Evolutionary conservation across 2,329 filamentous ascomycete species (phyloP), one percentile per base, ranked within the genome.

Genomic region (Clonostachys rhizophaga): DNA sequence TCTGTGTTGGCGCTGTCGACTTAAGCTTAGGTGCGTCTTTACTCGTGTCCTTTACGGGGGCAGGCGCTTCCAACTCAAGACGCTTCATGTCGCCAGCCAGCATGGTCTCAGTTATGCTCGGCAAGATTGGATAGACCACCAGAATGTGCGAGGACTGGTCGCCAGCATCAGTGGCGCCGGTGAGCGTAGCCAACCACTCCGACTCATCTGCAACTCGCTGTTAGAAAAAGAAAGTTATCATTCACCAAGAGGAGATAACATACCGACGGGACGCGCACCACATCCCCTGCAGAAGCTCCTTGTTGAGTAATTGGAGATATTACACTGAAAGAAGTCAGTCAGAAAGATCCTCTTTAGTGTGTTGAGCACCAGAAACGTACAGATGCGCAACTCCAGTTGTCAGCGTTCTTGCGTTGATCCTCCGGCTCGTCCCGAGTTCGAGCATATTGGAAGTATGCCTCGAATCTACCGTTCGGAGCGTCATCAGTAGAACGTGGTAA

Each of bases 31-130:
- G 69, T 3, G 69, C 62, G 2, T 67, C 64, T n/a, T 64, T 73
- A 36, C 80, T 53, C 55, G 66, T 52, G 54, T 68, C 64, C 54
- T 70, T 67, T 55, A 69, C 54, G 3, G 65, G 67, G 42, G 77
- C 74, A 0, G 76, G 75, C 52, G 82, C 86, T 42, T 71, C 70
- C n/a, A 78, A 60, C 57, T 89, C 88, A 5, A 95, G 74, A 54
- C 88, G 89, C 55, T 82, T 80, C 44, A 90, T 80, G 20, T 88
- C 89, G 48, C 81, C 83, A 2, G 84, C 85, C 10, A 95, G 72
- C 43, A 87, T 70, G 47, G 87, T 81, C 63, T 92, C 89, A 7
- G 77, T 86, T 6, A 89, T 81, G 13, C 85, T 84, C 1, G 79
- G 68, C 34, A 89, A 82, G 7, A 95, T 69, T 8, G 84, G 84